Evolutionary conservation across 140 eudicot species (phyloP).

Genomic region (Ambrosia hybrid): DNA sequence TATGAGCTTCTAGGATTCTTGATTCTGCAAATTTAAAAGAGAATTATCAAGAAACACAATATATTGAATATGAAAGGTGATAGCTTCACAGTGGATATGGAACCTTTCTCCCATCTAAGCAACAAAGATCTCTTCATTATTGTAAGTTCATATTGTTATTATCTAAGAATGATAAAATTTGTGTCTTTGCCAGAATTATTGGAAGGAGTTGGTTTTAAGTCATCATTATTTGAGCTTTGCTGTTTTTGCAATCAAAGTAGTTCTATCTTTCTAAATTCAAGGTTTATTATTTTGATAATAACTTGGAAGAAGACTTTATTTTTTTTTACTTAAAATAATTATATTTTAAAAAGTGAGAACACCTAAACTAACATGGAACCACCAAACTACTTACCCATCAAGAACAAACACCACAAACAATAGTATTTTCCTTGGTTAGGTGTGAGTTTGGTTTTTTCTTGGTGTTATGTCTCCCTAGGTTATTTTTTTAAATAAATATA

Average conservation of each 20-base stretch:
- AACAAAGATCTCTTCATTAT: slow-evolving; percentile 40
- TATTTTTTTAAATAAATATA: neutral
- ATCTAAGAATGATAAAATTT: neutral
- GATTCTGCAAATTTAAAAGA: slow-evolving; percentile 23
- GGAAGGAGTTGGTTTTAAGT: slow-evolving; percentile 12
- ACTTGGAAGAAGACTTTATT: neutral
- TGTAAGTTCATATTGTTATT: slow-evolving; percentile 34
- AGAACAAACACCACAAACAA: neutral
- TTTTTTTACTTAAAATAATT: neutral
- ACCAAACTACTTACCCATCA: neutral
- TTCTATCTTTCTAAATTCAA: neutral
- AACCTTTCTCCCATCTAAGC: slow-evolving; percentile 34
- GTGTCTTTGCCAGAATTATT: slow-evolving; percentile 15
- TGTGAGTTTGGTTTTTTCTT: slow-evolving; percentile 4
- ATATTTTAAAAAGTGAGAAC: neutral
- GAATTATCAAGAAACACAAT: slow-evolving; percentile 22
- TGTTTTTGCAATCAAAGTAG: slow-evolving; percentile 29
- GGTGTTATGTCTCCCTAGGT: neutral
- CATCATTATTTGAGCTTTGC: slow-evolving; percentile 23
- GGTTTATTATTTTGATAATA: neutral
- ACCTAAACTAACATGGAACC: neutral
- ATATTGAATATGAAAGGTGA: slow-evolving; percentile 39
- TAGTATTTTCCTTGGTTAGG: slow-evolving; percentile 4
- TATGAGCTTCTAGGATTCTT: slow-evolving; percentile 21
- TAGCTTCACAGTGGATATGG: slow-evolving; percentile 63